Conservation (phyloP, 177 flowering plant genomes). For the Telopea speciosissima region DNA sequence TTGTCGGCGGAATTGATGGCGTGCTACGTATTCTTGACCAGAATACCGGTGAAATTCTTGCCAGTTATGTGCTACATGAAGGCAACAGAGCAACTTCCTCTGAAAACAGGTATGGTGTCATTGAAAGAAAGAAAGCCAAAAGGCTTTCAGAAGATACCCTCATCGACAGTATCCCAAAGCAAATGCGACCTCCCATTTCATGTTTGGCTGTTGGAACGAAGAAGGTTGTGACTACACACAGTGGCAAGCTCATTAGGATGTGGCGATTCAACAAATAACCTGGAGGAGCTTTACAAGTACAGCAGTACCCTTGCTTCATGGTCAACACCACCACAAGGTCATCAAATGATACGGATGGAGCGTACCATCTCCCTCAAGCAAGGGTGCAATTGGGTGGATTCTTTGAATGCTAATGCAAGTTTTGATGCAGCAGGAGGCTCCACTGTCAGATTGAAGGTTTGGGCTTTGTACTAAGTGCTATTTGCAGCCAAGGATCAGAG, state of each 20-base stretch:
- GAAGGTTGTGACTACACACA: slow-evolving; percentile 80
- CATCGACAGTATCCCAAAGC: slow-evolving; percentile 42
- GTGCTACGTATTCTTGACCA: slow-evolving; percentile 60
- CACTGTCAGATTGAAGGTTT: too few species aligned
- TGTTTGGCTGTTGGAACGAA: slow-evolving; percentile 88
- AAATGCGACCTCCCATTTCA: slow-evolving; percentile 55
- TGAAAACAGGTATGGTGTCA: slow-evolving; percentile 3
- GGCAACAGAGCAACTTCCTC: slow-evolving; percentile 8
- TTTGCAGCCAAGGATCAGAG: too few species aligned
- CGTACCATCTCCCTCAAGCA: too few species aligned
- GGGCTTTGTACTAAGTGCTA: too few species aligned
- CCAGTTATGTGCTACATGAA: slow-evolving; percentile 41
- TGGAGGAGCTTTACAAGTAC: neutral
- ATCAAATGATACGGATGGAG: too few species aligned
- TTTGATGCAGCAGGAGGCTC: too few species aligned
- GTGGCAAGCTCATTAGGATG: slow-evolving; percentile 43
- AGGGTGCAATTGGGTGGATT: too few species aligned
- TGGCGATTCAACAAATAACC: slow-evolving; percentile 56
- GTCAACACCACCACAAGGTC: too few species aligned
- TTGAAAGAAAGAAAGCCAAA: slow-evolving; percentile 38
- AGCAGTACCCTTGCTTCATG: neutral
- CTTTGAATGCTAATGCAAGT: too few species aligned
- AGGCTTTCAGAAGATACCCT: slow-evolving; percentile 35
- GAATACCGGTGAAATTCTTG: slow-evolving; percentile 51
- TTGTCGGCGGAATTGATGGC: slow-evolving; percentile 88